A percentile compares a stretch with the other conserved stretches of the same genome.
phyloP scores from a whole-genome alignment of 805 yeast genomes.

The Lipomyces spencermartinsiae region DNA sequence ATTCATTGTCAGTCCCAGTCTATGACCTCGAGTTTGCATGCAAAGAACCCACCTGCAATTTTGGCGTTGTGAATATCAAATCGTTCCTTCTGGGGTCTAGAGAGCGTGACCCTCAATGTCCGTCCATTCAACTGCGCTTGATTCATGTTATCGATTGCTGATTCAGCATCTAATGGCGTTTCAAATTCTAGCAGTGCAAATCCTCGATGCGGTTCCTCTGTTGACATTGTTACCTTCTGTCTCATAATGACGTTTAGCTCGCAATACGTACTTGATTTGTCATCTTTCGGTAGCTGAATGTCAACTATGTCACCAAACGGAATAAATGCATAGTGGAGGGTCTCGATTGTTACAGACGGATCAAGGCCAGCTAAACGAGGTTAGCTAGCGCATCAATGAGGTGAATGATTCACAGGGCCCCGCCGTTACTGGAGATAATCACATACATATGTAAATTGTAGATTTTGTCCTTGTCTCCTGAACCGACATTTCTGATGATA shows the following conservation, averaged over 20 bases:
- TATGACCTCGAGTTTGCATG: not conserved
- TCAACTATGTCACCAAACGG: conserved; percentile 46
- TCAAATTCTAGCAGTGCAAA: conserved; percentile 44
- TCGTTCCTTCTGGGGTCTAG: conserved; percentile 32
- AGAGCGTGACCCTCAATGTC: conserved; percentile 39
- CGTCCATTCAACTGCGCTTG: conserved; percentile 41
- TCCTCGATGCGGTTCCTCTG: conserved; percentile 38
- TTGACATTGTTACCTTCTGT: not conserved
- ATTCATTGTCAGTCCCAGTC: not conserved
- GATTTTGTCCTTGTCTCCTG: conserved; percentile 16
- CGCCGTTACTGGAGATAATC: not conserved
- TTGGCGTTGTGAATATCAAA: conserved; percentile 29
- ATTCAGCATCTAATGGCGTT: conserved; percentile 44
- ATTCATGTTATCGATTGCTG: conserved; percentile 47
- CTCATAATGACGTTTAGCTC: not conserved
- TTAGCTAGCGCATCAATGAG: not conserved
- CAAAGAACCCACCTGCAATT: conserved; percentile 28
- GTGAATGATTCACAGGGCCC: not conserved
- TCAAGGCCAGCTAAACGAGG: conserved; percentile 31
- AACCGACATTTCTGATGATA: conserved; percentile 12
- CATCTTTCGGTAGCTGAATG: conserved; percentile 35
- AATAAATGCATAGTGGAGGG: conserved; percentile 40
- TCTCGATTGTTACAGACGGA: conserved; percentile 36
- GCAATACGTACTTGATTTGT: conserved; percentile 28
- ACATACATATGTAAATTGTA: conserved; percentile 29